A percentile compares a stretch with the other conserved stretches of the same genome.
phyloP scores from a whole-genome alignment of 192 early-diverging fungal species.

The Piromyces finnis region DNA sequence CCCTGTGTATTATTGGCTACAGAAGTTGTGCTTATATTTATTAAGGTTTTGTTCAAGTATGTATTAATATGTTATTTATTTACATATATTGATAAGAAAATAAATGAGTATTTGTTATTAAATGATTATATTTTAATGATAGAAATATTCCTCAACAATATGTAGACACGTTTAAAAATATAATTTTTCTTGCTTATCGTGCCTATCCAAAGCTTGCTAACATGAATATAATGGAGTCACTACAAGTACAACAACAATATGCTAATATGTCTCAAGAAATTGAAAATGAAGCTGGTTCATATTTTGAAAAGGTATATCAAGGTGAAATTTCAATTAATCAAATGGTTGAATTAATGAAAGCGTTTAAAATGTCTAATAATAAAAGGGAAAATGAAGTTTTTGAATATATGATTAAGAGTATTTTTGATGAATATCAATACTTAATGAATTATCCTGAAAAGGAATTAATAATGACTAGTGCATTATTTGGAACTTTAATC shows the following conservation, averaged over 20 bases:
- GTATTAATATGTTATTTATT: too few relatives aligned
- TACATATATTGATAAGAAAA: too few relatives aligned
- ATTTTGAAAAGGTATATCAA: slow-evolving; percentile 61
- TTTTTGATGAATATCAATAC: slow-evolving; percentile 92
- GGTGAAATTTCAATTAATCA: slow-evolving; percentile 63
- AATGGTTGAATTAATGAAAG: slow-evolving; percentile 65
- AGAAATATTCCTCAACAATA: background rate
- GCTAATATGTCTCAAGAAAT: background rate
- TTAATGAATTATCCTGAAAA: slow-evolving; percentile 88
- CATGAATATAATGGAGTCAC: background rate
- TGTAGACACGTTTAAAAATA: background rate
- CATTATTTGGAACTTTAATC: slow-evolving; percentile 78
- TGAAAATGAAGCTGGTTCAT: slow-evolving; percentile 3
- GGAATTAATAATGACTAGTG: slow-evolving; percentile 71
- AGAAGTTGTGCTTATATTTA: slow-evolving; percentile 48
- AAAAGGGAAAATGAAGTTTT: slow-evolving; percentile 64
- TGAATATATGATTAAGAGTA: slow-evolving; percentile 76
- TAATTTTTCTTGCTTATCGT: background rate
- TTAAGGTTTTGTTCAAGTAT: slow-evolving; percentile 30
- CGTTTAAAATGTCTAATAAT: slow-evolving; percentile 58
- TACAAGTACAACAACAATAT: background rate
- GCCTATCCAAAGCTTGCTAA: background rate
- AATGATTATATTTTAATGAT: too few relatives aligned
- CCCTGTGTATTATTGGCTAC: slow-evolving; percentile 30
- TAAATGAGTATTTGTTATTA: too few relatives aligned